Base-by-base conservation (phyloP, 116 monocot species). In the Iris pallida region DNA sequence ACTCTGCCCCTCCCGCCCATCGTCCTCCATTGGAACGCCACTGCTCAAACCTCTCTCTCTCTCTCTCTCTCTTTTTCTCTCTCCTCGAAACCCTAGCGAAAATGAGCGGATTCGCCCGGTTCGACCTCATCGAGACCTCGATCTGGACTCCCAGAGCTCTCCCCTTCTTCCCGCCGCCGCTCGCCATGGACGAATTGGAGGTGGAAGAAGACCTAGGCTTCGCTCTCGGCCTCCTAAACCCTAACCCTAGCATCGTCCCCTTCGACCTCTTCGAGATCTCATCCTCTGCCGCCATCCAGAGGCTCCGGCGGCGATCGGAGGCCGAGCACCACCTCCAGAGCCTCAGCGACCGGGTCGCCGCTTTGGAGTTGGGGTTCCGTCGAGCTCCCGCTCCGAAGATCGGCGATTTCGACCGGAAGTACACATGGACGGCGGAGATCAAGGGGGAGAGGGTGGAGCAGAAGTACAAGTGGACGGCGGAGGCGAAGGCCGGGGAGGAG, bases 371-470 rank as follows among this genome's bases (percentile, higher is more conserved):
- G 6, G 76, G 80, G 57, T 53, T 78, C 59, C 49, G 57, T 4
- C 74, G 55, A n/a, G 66, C 15, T 20, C 49, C 49, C 11, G 66
- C 53, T 8, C 30, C 30, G 30, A 30, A 30, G 30, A 30, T 30
- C 30, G 57, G 16, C 42, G 59, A 53, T 20, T 45, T 71, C 57
- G 87, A 94, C 17, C 68, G 87, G n/a, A 90, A 82, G 81, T 90
- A 87, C 72, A 90, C 78, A 46, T 95, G 94, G 94, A 83, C 88
- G 69, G 64, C 82, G 58, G 90, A 90, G 88, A 63, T 86, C 71
- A 82, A 75, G 74, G 77, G 68, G 40, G 66, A 70, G 20, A 74
- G 69, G 47, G 73, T 58, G 51, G 82, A 84, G 57, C 65, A 77
- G 68, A 84, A 78, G 84, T 84, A 78, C 57, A 83, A 76, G 77